Percentiles rank a stretch among this genome's conserved stretches.
Evolutionary conservation across 805 yeast species (phyloP).

Genomic region (Candida sanyiensis): DNA sequence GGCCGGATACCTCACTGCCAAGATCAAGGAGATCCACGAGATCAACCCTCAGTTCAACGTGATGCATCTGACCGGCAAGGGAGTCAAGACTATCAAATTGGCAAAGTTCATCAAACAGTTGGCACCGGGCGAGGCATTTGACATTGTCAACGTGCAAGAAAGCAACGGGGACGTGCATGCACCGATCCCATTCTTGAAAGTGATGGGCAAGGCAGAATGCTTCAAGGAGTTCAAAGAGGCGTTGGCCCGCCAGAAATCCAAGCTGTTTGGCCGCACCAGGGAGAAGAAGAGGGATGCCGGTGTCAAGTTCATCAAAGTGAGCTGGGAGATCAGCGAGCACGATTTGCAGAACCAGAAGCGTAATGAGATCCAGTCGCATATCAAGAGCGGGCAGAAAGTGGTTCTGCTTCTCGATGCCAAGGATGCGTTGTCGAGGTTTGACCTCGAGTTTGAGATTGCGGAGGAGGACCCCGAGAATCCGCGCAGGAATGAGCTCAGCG

Average conservation of each 20-base stretch:
- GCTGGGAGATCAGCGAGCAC: conserved; percentile 51
- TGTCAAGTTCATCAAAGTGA: conserved; percentile 42
- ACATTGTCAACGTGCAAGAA: conserved; percentile 18
- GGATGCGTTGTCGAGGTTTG: conserved; percentile 16
- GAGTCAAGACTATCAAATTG: conserved; percentile 11
- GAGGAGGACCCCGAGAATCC: conserved; percentile 6
- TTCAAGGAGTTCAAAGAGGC: conserved; percentile 27
- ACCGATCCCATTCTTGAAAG: conserved; percentile 14
- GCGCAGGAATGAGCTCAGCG: conserved; percentile 17
- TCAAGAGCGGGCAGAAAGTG: conserved; percentile 37
- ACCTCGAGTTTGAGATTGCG: conserved; percentile 9
- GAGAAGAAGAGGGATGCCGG: conserved; percentile 28
- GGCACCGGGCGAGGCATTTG: conserved; percentile 14
- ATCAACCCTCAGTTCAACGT: conserved; percentile 14
- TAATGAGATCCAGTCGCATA: conserved; percentile 40
- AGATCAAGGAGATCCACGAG: conserved; percentile 14
- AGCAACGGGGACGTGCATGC: conserved; percentile 1
- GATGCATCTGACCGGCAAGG: conserved; percentile 10
- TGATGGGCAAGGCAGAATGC: conserved; percentile 16
- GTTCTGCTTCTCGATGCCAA: conserved; percentile 38
- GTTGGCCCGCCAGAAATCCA: conserved; percentile 17
- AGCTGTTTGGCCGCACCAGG: conserved; percentile 23
- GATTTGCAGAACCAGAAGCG: conserved; percentile 50
- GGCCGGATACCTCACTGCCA: conserved; percentile 19
- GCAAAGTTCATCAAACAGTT: conserved; percentile 11